phyloP scores from a whole-genome alignment of 139 green algal species.

The Auxenochlorella protothecoides region DNA sequence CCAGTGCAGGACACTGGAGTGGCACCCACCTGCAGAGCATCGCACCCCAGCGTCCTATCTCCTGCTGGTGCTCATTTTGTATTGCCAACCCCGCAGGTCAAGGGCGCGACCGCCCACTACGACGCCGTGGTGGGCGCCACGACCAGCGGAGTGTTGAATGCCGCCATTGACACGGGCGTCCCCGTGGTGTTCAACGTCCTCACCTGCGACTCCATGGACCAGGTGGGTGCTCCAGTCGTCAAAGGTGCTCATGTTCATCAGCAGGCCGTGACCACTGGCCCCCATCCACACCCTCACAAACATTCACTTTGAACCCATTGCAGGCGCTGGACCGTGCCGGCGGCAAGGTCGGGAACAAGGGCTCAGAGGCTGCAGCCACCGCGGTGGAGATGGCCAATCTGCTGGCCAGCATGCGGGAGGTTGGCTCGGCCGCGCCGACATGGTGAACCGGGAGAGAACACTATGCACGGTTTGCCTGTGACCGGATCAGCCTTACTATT shows the following conservation, averaged over 20 bases:
- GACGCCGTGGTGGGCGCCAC: constrained; percentile 83
- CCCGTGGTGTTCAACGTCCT: constrained; percentile 92
- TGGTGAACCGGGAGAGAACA: constrained; percentile 10
- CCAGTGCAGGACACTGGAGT: too few species aligned
- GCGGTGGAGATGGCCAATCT: constrained; percentile 82
- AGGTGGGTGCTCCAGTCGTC: constrained; percentile 25
- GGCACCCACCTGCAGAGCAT: too few species aligned
- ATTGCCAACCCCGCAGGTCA: constrained; percentile 41
- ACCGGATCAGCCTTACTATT: too few species aligned
- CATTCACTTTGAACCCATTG: not conserved
- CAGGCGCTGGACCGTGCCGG: constrained; percentile 88
- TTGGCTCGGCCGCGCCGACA: constrained; percentile 38
- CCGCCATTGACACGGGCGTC: constrained; percentile 58
- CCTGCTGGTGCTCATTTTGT: too few species aligned
- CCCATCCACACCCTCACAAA: not conserved
- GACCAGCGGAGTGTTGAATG: constrained; percentile 64
- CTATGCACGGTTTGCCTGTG: not conserved
- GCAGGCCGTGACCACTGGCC: too few species aligned
- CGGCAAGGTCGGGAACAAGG: constrained; percentile 96
- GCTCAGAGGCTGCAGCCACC: constrained; percentile 74
- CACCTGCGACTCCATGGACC: constrained; percentile 88
- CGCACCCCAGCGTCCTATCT: too few species aligned
- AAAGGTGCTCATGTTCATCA: not conserved
- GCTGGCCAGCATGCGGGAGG: constrained; percentile 31
- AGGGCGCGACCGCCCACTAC: constrained; percentile 91